Conservation (phyloP, 2,329 filamentous ascomycete genomes). For the Fusarium circinatum region DNA sequence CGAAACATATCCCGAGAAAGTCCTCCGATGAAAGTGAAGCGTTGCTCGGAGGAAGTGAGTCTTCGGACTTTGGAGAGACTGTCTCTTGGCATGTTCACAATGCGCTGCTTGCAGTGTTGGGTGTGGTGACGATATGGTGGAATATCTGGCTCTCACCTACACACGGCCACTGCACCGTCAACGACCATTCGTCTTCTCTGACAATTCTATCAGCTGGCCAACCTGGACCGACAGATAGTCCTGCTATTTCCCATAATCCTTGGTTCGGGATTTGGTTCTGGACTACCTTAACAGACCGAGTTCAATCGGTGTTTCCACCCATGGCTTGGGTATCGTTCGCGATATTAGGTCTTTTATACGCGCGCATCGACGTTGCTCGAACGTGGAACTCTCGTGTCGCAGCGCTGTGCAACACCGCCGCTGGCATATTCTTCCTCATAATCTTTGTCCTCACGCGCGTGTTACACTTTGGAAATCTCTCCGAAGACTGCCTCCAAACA, state of each 20-base stretch:
- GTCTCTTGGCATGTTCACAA: slow-evolving; percentile 57
- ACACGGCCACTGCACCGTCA: slow-evolving; percentile 49
- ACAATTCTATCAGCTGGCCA: neutral
- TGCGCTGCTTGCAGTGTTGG: slow-evolving; percentile 47
- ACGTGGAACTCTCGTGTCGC: slow-evolving; percentile 46
- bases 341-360: slow-evolving; percentile 56
- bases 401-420: slow-evolving; percentile 43
- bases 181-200: slow-evolving; percentile 7
- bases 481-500: slow-evolving; percentile 54
- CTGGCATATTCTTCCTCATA: slow-evolving; percentile 46
- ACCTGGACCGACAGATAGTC: neutral
- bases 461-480: slow-evolving; percentile 56
- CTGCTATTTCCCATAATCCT: slow-evolving; percentile 32
- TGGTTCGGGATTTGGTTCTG: slow-evolving; percentile 56
- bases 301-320: slow-evolving; percentile 56
- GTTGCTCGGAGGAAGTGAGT: slow-evolving; percentile 35
- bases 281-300: slow-evolving; percentile 39
- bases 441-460: slow-evolving; percentile 56
- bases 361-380: slow-evolving; percentile 50
- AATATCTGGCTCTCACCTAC: slow-evolving; percentile 58
- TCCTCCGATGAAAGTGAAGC: slow-evolving; percentile 45
- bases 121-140: slow-evolving; percentile 56
- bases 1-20: slow-evolving; percentile 23
- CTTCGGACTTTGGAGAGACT: neutral
- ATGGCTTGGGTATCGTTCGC: slow-evolving; percentile 60